Percentiles rank a stretch among this genome's conserved stretches.
phyloP scores from a whole-genome alignment of 495 filamentous ascomycete species.

The Penicillium paxilli region DNA sequence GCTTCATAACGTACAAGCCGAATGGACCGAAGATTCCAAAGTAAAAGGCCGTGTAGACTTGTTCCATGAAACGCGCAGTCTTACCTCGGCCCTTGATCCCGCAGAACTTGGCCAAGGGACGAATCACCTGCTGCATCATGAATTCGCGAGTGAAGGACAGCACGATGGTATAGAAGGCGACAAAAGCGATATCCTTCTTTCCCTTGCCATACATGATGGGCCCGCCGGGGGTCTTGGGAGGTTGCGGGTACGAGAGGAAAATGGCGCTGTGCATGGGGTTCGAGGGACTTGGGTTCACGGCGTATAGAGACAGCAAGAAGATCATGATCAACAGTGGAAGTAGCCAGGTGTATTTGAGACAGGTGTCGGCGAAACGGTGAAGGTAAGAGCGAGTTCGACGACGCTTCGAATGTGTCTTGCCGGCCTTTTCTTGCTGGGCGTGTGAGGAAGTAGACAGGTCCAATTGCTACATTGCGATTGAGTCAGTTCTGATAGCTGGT shows the following conservation, averaged over 20 bases:
- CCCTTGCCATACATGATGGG: constrained; percentile 88
- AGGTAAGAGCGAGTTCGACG: constrained; percentile 59
- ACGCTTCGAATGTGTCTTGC: constrained; percentile 46
- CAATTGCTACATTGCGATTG: constrained; percentile 17
- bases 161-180: constrained; percentile 86
- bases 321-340: constrained; percentile 71
- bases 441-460: constrained; percentile 15
- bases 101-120: constrained; percentile 68
- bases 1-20: constrained; percentile 90
- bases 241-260: constrained; percentile 88
- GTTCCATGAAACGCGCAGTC: constrained; percentile 94
- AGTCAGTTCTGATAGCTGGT: constrained; percentile 2
- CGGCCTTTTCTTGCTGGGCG: constrained; percentile 28
- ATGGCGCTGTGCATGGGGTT: constrained; percentile 87
- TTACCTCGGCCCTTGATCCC: constrained; percentile 77
- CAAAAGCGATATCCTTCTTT: constrained; percentile 77
- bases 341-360: constrained; percentile 76
- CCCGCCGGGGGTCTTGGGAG: constrained; percentile 51
- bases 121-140: constrained; percentile 89
- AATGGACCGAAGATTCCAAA: constrained; percentile 82
- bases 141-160: constrained; percentile 95
- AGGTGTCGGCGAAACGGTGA: constrained; percentile 64
- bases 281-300: constrained; percentile 72
- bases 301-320: constrained; percentile 66
- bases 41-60: constrained; percentile 96